phyloP scores from a whole-genome alignment of 768 basidiomycete species.

The Tylopilus plumbeoviolaceoides region DNA sequence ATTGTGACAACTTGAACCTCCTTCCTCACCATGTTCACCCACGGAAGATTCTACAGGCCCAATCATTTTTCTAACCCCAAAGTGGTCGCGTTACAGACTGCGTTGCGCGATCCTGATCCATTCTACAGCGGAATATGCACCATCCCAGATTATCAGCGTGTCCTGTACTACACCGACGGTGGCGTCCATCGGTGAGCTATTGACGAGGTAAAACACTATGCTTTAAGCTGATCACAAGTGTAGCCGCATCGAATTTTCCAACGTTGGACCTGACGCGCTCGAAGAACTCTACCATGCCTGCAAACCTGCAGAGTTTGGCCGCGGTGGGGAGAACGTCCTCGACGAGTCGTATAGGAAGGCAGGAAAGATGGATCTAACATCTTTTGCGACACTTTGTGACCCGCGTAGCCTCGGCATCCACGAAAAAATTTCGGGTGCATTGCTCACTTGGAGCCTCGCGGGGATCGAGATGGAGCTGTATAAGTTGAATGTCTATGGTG shows the following conservation, averaged over 20 bases:
- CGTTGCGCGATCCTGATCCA: background rate
- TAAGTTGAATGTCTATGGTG: conserved; percentile 48
- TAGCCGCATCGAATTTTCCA: conserved; percentile 1
- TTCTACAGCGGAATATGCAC: background rate
- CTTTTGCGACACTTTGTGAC: conserved; percentile 27
- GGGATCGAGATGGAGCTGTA: conserved; percentile 31
- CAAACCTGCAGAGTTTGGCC: conserved; percentile 7
- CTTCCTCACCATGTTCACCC: no score
- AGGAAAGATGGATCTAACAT: conserved; percentile 28
- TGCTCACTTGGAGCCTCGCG: conserved; percentile 1
- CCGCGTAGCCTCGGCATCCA: background rate
- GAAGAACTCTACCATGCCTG: background rate
- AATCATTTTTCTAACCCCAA: no score
- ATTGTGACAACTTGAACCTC: no score
- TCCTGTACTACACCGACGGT: conserved; percentile 1
- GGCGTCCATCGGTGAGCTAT: background rate
- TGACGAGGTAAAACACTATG: no score
- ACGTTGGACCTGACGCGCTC: background rate
- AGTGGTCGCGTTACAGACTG: background rate
- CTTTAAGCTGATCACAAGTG: no score
- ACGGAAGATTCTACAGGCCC: no score
- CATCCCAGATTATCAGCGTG: background rate
- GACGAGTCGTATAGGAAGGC: conserved; percentile 36
- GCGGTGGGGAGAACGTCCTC: background rate
- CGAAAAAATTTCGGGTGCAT: background rate